A percentile compares a stretch with the other conserved stretches of the same genome.
phyloP scores from a whole-genome alignment of 371 early-diverging fungal genomes.

The Agmasoma carcini region DNA sequence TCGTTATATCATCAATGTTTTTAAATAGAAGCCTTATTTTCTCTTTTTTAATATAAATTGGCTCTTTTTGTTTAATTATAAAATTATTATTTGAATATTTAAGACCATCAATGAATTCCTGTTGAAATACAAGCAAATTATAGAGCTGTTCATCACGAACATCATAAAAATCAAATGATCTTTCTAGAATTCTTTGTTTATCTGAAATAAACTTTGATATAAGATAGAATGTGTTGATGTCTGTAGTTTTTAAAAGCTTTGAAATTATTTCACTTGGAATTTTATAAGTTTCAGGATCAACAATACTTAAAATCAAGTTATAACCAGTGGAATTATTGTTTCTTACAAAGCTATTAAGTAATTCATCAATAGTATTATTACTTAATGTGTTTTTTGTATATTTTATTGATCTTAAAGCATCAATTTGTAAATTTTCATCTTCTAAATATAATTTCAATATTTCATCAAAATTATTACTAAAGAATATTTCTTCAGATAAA shows the following conservation, averaged over 20 bases:
- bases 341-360: no score
- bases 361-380: no score
- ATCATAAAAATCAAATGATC: constrained; percentile 15
- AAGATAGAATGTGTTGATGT: constrained; percentile 18
- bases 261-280: neutral
- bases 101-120: constrained; percentile 14
- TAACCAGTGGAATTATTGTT: no score
- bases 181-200: constrained; percentile 15
- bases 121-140: constrained; percentile 23
- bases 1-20: constrained; percentile 13
- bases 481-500: constrained; percentile 12
- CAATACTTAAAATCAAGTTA: no score
- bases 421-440: no score
- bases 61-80: constrained; percentile 15
- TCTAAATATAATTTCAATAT: neutral
- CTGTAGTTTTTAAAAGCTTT: neutral
- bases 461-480: constrained; percentile 3
- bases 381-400: no score
- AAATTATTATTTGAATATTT: neutral
- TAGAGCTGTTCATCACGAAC: constrained; percentile 22
- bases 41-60: constrained; percentile 17
- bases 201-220: neutral
- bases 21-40: constrained; percentile 22
- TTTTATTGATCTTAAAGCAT: no score
- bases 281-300: no score